A percentile compares a stretch with the other conserved stretches of the same genome.
These are phyloP conservation scores for Cynara cardunculus DNA, from an alignment of 129 eudicot species.

Conservation along the genomic window DNA sequence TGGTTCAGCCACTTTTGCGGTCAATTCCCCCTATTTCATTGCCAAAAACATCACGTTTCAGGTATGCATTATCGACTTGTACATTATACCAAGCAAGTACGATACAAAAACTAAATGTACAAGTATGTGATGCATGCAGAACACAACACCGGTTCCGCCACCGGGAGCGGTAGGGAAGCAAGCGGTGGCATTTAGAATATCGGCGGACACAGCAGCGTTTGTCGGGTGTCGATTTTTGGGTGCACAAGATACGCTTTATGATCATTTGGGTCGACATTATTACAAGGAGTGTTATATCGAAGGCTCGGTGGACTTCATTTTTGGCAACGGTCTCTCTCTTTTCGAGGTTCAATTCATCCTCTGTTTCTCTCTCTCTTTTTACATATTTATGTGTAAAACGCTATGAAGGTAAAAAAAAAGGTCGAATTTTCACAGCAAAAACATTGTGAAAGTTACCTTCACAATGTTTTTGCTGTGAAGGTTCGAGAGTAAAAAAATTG, in stretches of 20 bases:
- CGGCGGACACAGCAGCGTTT: slow-evolving; percentile 85
- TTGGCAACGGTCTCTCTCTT: slow-evolving; percentile 88
- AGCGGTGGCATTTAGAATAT: slow-evolving; percentile 88
- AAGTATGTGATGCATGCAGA: slow-evolving; percentile 38
- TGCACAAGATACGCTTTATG: slow-evolving; percentile 91
- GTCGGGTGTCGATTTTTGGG: slow-evolving; percentile 81
- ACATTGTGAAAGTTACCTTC: too few species aligned
- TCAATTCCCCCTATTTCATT: slow-evolving; percentile 81
- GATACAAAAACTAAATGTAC: background rate
- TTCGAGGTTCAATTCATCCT: slow-evolving; percentile 53
- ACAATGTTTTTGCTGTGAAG: too few species aligned
- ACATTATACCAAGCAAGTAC: background rate
- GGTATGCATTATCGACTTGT: slow-evolving; percentile 24
- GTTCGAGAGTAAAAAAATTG: too few species aligned
- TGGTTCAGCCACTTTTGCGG: slow-evolving; percentile 95
- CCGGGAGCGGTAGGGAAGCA: slow-evolving; percentile 76
- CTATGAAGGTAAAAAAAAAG: too few species aligned
- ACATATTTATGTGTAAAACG: too few species aligned
- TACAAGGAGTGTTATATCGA: slow-evolving; percentile 92
- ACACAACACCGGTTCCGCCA: slow-evolving; percentile 83
- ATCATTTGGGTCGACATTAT: slow-evolving; percentile 87
- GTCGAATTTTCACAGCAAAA: too few species aligned
- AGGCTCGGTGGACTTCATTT: slow-evolving; percentile 94
- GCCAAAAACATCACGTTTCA: slow-evolving; percentile 83
- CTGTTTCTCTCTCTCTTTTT: background rate